Base-by-base conservation (phyloP, 345 rosid species). In the Hibiscus trionum region DNA sequence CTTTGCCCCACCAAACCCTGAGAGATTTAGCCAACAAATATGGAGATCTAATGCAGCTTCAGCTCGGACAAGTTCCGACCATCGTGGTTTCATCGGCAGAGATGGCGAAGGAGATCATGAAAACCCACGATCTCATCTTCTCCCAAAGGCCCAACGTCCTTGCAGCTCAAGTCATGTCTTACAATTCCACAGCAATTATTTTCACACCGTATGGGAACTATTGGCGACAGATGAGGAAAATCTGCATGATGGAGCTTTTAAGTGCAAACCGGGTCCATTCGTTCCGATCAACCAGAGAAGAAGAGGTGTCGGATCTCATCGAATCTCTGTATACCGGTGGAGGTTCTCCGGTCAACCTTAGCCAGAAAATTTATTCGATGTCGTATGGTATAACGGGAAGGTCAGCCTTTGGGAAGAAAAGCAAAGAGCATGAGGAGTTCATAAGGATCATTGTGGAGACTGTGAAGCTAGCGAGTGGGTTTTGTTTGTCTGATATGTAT, bases 51-150 rank as follows among this genome's bases (percentile, higher is more conserved):
- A 63, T 63, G 67, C 26, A 33, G 12, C 12, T 63, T 2, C 47
- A 63, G 3, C 67, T 63, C 9, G 67, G 67, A 15, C 47, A 35
- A 63, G 66, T 77, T 29, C 17, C 78, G 7, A 60, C 70, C 3
- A 17, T 79, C 1, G 79, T 85, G 1, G 39, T 79, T 15, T 81
- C 86, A 2, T 81, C 82, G 0, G 66, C 81, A 0, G 69, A 81
- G 37, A 27, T 73, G 0, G 84, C 84, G 1, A 69, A 74, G 17
- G 76, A 79, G 37, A 66, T 77, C 2, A 55, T 85, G 76, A 85
- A 75, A 64, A 67, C 71, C 16, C 73, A 85, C 39, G 86, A 82
- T 46, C 0, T 75, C 26, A 58, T 9, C 9, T 80, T 85, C 50
- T 72, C 84, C 0, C 15, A 29, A 0, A 77, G 84, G 66, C 81